Conservation (phyloP, 1,139 yeast genomes). For the Petasospora rhodanensis region DNA sequence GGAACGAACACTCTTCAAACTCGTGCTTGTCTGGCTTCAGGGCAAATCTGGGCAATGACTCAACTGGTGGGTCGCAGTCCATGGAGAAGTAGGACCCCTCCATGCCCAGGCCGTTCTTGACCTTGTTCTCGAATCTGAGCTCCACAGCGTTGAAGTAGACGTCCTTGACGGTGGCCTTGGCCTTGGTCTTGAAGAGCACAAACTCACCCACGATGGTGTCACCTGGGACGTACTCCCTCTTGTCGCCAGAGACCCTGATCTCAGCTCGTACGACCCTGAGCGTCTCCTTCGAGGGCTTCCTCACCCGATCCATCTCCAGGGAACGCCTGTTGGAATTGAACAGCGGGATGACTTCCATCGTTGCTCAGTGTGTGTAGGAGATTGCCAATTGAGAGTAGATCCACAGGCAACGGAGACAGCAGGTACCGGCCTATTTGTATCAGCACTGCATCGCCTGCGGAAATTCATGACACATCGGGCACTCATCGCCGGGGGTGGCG, state of each 20-base stretch:
- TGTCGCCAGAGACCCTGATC: conserved; percentile 8
- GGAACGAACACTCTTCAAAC: conserved; percentile 13
- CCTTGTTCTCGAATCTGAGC: conserved; percentile 16
- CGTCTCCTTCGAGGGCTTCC: conserved; percentile 16
- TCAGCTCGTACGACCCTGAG: conserved; percentile 14
- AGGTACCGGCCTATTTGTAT: too few relatives aligned
- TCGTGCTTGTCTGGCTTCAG: conserved; percentile 9
- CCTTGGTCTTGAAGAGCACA: conserved; percentile 9
- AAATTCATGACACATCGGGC: too few relatives aligned
- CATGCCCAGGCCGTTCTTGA: conserved; percentile 7
- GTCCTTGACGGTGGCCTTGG: conserved; percentile 11
- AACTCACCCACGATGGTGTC: conserved; percentile 17
- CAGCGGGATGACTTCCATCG: conserved; percentile 9
- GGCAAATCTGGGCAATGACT: conserved; percentile 10
- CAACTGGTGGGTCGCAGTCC: conserved; percentile 14
- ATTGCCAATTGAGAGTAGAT: too few relatives aligned
- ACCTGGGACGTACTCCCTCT: conserved; percentile 12
- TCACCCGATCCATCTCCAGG: conserved; percentile 6
- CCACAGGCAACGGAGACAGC: too few relatives aligned
- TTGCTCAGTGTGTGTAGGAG: conserved; percentile 3
- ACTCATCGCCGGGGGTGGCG: too few relatives aligned
- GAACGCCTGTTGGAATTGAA: conserved; percentile 7
- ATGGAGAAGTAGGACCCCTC: conserved; percentile 14
- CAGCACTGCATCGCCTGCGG: too few relatives aligned
- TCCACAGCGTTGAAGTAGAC: conserved; percentile 20